These are phyloP conservation scores for Phytophthora litchii DNA, from an alignment of 352 stramenopile species.

Conservation along the genomic window DNA sequence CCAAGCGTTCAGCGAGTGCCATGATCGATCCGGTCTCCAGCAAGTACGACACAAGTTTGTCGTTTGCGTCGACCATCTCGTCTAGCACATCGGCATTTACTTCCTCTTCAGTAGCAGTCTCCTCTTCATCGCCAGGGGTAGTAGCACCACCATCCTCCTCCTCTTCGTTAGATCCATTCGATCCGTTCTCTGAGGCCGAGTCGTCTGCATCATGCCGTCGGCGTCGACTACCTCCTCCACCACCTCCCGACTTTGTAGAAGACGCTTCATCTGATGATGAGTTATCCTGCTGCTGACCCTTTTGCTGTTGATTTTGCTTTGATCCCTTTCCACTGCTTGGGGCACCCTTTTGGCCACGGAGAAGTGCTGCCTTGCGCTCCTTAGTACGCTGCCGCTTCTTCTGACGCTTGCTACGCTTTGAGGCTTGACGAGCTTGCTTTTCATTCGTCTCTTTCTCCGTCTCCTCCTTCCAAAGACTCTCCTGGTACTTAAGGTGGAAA, in stretches of 20 bases:
- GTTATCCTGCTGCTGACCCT: constrained; percentile 47
- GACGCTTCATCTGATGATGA: constrained; percentile 65
- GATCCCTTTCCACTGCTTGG: constrained; percentile 35
- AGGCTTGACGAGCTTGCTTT: constrained; percentile 89
- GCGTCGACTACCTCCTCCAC: constrained; percentile 28
- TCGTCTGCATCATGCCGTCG: constrained; percentile 62
- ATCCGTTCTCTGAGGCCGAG: constrained; percentile 60
- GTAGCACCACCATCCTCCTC: constrained; percentile 44
- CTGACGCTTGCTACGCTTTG: constrained; percentile 85
- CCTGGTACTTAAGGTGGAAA: constrained; percentile 98
- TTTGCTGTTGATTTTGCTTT: constrained; percentile 45
- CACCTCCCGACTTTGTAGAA: constrained; percentile 41
- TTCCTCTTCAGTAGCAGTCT: constrained; percentile 41
- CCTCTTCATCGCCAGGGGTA: constrained; percentile 39
- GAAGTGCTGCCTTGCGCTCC: constrained; percentile 76
- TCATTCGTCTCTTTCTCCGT: constrained; percentile 92
- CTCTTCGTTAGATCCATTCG: constrained; percentile 54
- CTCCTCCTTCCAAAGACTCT: constrained; percentile 94
- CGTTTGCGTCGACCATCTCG: constrained; percentile 85
- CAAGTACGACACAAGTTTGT: constrained; percentile 86
- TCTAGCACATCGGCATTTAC: constrained; percentile 72
- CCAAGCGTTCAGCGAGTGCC: constrained; percentile 78
- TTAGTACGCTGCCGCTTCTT: constrained; percentile 87
- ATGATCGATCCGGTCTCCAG: constrained; percentile 88
- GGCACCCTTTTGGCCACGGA: constrained; percentile 43